Evolutionary conservation across 495 filamentous ascomycete genomes (phyloP), one percentile per base, ranked within the genome.

Genomic region (Podospora fimiseda): DNA sequence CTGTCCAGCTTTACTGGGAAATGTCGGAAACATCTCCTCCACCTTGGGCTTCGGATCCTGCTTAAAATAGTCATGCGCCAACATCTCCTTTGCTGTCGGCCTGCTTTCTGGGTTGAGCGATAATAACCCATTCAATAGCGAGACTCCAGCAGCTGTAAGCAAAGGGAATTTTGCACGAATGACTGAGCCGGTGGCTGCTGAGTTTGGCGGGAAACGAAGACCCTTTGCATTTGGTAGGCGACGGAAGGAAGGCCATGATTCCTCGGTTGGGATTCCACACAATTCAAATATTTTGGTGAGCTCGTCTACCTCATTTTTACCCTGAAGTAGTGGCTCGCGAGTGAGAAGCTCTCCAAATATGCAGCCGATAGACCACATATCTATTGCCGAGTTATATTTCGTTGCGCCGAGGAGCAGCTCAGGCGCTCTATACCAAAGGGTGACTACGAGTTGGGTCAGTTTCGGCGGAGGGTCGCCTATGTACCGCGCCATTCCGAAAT

Each of bases 261-360:
- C 83, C 33, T 90, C 83, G 9, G 87, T 90, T 2, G 93, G 93
- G n/a, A 92, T 80, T 19, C 93, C 93, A 55, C 88, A 90, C 51
- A 97, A 80, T 47, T 84, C 84, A 67, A 99, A 99, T 60, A 97
- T 99, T 73, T 95, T 97, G 78, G 97, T 97, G 61, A 99, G 97
- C 74, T 99, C 94, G 61, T 99, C 93, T 70, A 99, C 97, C 68
- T 99, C 93, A 2, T 90, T 96, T 68, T 99, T 94, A 36, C 93
- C 93, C 21, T 93, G 93, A 78, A 99, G 97, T 11, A 97, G 74
- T 5, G 93, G 91, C 71, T 96, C 97, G 62, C 90, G 86, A 14
- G 94, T 99, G 77, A 90, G 96, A 94, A 99, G 97, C 72, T 99
- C 93, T 13, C 94, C 93, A 70, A 99, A 99, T 70, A 99, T 99